phyloP scores from a whole-genome alignment of 2,329 filamentous ascomycete species.

The Drechslerella coelobrocha region DNA sequence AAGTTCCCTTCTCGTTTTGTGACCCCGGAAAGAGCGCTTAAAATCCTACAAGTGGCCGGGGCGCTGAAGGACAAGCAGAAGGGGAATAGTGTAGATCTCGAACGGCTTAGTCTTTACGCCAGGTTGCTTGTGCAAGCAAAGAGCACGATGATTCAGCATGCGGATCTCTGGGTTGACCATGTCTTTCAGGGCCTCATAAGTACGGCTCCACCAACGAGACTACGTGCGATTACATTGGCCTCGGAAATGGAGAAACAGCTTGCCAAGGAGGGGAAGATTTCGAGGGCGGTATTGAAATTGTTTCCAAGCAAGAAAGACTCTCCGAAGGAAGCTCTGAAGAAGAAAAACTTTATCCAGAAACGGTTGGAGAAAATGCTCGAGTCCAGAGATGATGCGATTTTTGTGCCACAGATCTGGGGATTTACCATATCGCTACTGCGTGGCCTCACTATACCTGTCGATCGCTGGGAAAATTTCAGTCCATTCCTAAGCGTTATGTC shows the following conservation, averaged over 20 bases:
- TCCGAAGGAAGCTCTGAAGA: slow-evolving; percentile 52
- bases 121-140: slow-evolving; percentile 76
- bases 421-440: slow-evolving; percentile 79
- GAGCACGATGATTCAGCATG: slow-evolving; percentile 72
- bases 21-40: slow-evolving; percentile 72
- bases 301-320: slow-evolving; percentile 63
- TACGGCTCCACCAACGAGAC: slow-evolving; percentile 75
- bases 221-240: slow-evolving; percentile 75
- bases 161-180: slow-evolving; percentile 79
- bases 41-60: slow-evolving; percentile 73
- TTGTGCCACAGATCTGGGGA: slow-evolving; percentile 89
- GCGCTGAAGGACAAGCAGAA: slow-evolving; percentile 74
- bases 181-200: slow-evolving; percentile 83
- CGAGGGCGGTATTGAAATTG: slow-evolving; percentile 66
- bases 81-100: slow-evolving; percentile 80
- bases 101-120: slow-evolving; percentile 79
- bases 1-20: slow-evolving; percentile 78
- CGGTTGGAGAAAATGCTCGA: slow-evolving; percentile 72
- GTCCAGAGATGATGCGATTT: slow-evolving; percentile 66
- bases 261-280: slow-evolving; percentile 72
- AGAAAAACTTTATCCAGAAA: slow-evolving; percentile 55
- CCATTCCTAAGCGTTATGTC: slow-evolving; percentile 81
- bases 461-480: slow-evolving; percentile 75
- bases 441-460: slow-evolving; percentile 61
- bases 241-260: slow-evolving; percentile 72